Evolutionary conservation across 495 filamentous ascomycete species (phyloP), one percentile per base, ranked within the genome.

Genomic region (Jackrogersella multiformis): DNA sequence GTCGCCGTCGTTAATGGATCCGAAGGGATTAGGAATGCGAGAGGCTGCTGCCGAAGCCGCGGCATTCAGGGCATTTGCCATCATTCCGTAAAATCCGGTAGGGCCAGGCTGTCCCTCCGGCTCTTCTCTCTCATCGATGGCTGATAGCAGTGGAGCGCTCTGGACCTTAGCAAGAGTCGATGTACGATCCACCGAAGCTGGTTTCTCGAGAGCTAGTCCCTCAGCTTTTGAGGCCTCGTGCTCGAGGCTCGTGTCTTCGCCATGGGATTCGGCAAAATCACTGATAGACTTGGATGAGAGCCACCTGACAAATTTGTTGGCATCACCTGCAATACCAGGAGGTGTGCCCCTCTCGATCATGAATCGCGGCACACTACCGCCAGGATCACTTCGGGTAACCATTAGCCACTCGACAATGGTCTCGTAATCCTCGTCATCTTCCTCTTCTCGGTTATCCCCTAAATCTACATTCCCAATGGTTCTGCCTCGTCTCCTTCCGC

Each of bases 341-440:
- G 94, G 94, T 0, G 94, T 98, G 36, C 92, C 92, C 72, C 93
- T 87, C 76, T 97, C 95, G 18, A 98, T 91, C 89, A 98, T 91
- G 79, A 95, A 98, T 24, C 92, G 85, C 0, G 94, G 94, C 6
- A 97, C 94, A 55, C 86, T 95, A 30, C 94, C 95, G 20, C 95
- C 94, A 0, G 94, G 94, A 68, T 97, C 93, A 74, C 90, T 93
- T n/a, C 94, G 82, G 1, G 94, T 97, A 20, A 97, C 87, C 95
- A 97, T 97, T 34, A 97, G 87, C 94, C 94, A 98, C 76, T 97
- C 94, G 12, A 97, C 87, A 35, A 62, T 52, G 56, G 87, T 90
- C 30, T 77, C 72, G 48, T 86, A 86, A 24, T 83, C 74, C 7
- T 85, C 82, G 26, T 85, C 82, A 30, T 84, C 83, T 4, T 81